A percentile compares a stretch with the other conserved stretches of the same genome.
Conservation (phyloP, 1,139 yeast species). For the Kodamaea ohmeri region DNA sequence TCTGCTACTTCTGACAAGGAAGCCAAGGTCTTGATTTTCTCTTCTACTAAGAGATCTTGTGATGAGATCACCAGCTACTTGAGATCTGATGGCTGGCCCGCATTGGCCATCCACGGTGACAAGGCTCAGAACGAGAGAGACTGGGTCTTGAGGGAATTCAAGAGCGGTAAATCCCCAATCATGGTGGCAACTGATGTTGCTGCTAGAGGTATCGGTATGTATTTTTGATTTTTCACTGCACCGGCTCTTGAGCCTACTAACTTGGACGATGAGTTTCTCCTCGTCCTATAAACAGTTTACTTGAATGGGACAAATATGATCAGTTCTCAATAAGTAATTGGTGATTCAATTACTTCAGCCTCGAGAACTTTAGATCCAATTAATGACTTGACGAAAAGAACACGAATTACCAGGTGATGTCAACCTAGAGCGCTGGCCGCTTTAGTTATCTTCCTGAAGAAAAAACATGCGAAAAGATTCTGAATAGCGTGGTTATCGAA, state of each 20-base stretch:
- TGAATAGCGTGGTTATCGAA: slow-evolving; percentile 14
- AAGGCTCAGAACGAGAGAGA: slow-evolving; percentile 97
- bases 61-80: slow-evolving; percentile 90
- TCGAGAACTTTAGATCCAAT: slow-evolving; percentile 5
- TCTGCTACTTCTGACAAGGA: slow-evolving; percentile 74
- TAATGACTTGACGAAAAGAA: slow-evolving; percentile 9
- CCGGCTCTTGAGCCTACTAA: slow-evolving; percentile 6
- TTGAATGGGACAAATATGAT: slow-evolving; percentile 7
- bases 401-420: slow-evolving; percentile 11
- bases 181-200: slow-evolving; percentile 99
- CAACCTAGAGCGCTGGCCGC: slow-evolving; percentile 10
- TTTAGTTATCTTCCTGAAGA: slow-evolving; percentile 9
- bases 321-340: slow-evolving; percentile 4
- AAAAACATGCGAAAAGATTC: slow-evolving; percentile 3
- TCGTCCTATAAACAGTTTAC: slow-evolving; percentile 9
- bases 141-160: slow-evolving; percentile 94
- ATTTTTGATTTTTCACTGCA: slow-evolving; percentile 19
- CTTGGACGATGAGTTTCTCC: slow-evolving; percentile 2
- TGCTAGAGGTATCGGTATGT: slow-evolving; percentile 99
- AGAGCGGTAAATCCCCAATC: slow-evolving; percentile 86
- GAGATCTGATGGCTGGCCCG: slow-evolving; percentile 98
- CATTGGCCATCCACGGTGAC: slow-evolving; percentile 98
- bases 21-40: slow-evolving; percentile 80
- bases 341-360: slow-evolving; percentile 6
- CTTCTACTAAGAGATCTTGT: slow-evolving; percentile 96